phyloP scores from a whole-genome alignment of 495 filamentous ascomycete genomes.

The Darksidea phi region DNA sequence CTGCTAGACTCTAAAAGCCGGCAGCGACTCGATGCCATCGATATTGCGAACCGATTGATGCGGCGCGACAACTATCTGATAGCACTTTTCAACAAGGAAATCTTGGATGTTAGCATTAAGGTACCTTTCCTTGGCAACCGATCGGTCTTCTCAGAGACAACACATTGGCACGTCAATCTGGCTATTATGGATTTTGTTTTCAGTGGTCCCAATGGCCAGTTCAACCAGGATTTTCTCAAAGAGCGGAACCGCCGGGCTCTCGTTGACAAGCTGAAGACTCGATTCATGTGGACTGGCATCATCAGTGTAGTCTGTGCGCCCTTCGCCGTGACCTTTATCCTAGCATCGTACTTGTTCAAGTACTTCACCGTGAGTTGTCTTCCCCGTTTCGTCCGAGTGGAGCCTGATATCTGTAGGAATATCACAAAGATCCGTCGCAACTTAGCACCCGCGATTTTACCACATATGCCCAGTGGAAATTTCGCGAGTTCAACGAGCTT shows the following conservation, averaged over 20 bases:
- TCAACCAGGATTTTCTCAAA: conserved; percentile 78
- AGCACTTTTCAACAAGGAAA: conserved; percentile 93
- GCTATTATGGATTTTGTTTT: conserved; percentile 94
- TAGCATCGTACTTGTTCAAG: conserved; percentile 84
- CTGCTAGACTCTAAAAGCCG: conserved; percentile 85
- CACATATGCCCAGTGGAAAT: conserved; percentile 94
- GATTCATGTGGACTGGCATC: conserved; percentile 76
- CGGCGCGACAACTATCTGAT: conserved; percentile 95
- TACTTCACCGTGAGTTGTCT: conserved; percentile 72
- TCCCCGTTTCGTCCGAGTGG: conserved; percentile 8
- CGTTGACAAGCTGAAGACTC: conserved; percentile 68
- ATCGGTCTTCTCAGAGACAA: conserved; percentile 74
- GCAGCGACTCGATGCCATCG: conserved; percentile 91
- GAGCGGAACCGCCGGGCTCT: conserved; percentile 75
- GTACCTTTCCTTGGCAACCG: conserved; percentile 77
- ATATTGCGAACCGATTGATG: conserved; percentile 97
- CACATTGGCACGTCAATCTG: conserved; percentile 86
- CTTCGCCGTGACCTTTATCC: conserved; percentile 75
- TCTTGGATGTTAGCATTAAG: conserved; percentile 80
- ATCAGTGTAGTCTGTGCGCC: conserved; percentile 86
- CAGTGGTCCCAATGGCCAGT: conserved; percentile 71
- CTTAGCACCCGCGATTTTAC: conserved; percentile 85
- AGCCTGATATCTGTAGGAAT: conserved; percentile 57
- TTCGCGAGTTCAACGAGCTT: conserved; percentile 96
- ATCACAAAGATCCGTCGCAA: conserved; percentile 84